Conservation (phyloP, 1,284 basidiomycete genomes). For the Tilletia setariae region DNA sequence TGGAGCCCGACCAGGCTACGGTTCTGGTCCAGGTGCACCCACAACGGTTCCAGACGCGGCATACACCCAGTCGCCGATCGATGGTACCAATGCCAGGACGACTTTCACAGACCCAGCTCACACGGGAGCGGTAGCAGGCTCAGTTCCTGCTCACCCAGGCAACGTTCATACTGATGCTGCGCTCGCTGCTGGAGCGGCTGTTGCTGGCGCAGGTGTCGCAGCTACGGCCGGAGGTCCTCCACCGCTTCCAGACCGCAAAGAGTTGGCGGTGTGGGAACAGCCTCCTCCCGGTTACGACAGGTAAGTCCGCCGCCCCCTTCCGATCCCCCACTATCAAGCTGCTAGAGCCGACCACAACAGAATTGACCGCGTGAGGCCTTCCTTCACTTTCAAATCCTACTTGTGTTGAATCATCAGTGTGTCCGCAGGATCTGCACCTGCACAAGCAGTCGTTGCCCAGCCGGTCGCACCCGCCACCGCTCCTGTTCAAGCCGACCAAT, state of each 20-base stretch:
- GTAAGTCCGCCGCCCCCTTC: neutral
- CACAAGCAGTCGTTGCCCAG: neutral
- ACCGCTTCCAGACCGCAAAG: neutral
- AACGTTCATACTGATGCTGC: neutral
- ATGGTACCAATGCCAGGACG: neutral
- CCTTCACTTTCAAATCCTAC: too few species aligned
- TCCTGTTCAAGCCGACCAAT: neutral
- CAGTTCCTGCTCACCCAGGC: too few species aligned
- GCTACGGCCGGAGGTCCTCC: neutral
- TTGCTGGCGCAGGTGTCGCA: neutral
- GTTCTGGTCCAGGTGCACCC: neutral
- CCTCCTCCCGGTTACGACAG: slow-evolving; percentile 8
- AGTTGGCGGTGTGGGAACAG: slow-evolving; percentile 4
- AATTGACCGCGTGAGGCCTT: too few species aligned
- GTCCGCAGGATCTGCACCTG: neutral
- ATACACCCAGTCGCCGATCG: too few species aligned
- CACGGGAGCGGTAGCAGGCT: too few species aligned
- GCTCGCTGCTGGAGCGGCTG: neutral
- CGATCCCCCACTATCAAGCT: too few species aligned
- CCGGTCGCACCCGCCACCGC: neutral
- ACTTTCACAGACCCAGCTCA: neutral
- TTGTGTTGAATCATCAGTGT: too few species aligned
- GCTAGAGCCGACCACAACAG: too few species aligned
- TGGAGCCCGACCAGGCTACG: neutral
- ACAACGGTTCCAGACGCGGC: neutral